These are phyloP conservation scores for Fusarium piperis DNA, from an alignment of 2,329 filamentous ascomycete species.

Conservation along the genomic window DNA sequence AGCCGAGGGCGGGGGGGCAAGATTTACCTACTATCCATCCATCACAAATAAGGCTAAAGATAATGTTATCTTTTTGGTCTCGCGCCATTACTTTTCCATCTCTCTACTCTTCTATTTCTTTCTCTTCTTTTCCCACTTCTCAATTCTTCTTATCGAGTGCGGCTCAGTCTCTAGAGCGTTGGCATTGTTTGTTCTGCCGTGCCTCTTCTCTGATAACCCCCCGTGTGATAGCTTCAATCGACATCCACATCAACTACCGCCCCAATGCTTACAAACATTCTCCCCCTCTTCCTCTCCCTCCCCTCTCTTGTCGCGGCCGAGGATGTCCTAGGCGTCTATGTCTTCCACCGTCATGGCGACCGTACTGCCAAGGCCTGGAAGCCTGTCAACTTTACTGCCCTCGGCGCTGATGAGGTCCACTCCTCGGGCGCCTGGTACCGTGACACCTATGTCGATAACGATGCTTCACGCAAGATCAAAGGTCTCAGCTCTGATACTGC, in stretches of 20 bases:
- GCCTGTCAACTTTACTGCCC: conserved; percentile 77
- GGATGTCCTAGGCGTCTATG: conserved; percentile 81
- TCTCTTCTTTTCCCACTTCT: not conserved
- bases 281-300: conserved; percentile 51
- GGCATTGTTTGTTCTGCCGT: not conserved
- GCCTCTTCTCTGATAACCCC: not conserved
- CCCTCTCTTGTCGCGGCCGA: conserved; percentile 60
- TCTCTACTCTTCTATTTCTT: not conserved
- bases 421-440: conserved; percentile 80
- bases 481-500: conserved; percentile 74
- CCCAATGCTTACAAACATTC: conserved; percentile 52
- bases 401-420: conserved; percentile 82
- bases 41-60: not conserved
- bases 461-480: conserved; percentile 68
- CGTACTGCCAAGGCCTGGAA: conserved; percentile 80
- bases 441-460: conserved; percentile 74
- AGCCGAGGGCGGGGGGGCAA: conserved; percentile 27
- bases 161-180: not conserved
- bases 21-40: not conserved
- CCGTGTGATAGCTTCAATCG: conserved; percentile 14
- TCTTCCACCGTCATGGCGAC: conserved; percentile 92
- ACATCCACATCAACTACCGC: not conserved
- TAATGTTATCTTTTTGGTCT: not conserved
- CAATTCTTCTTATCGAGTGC: not conserved
- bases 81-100: not conserved